Conservation (phyloP, 176 grass and related monocot species). For the Bothriochloa decipiens region DNA sequence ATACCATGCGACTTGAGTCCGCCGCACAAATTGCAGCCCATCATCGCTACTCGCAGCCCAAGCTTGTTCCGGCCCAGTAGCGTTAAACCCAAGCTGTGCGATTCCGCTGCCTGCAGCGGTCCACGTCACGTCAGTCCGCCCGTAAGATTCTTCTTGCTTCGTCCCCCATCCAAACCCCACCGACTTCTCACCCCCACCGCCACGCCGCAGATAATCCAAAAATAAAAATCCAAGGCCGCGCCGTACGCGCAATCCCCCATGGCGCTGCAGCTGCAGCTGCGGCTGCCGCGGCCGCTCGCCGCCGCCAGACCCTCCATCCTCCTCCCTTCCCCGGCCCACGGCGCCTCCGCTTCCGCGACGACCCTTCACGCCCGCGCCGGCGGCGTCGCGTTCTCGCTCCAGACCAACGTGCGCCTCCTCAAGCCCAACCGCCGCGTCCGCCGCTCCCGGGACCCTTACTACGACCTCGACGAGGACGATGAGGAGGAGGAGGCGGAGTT, state of each 20-base stretch:
- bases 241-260: conserved; percentile 44
- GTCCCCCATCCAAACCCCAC: conserved; percentile 48
- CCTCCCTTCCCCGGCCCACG: neutral
- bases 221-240: conserved; percentile 42
- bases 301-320: conserved; percentile 4
- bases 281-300: conserved; percentile 41
- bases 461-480: conserved; percentile 53
- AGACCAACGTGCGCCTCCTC: conserved; percentile 53
- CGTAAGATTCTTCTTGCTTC: conserved; percentile 31
- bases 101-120: conserved; percentile 2
- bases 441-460: conserved; percentile 57
- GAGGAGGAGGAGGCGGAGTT: conserved; percentile 41
- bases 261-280: conserved; percentile 49
- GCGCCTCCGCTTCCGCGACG: neutral
- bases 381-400: conserved; percentile 52
- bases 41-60: neutral
- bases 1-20: too few species aligned
- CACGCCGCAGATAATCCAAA: conserved; percentile 41
- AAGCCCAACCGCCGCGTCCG: conserved; percentile 58
- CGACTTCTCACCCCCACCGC: conserved; percentile 37
- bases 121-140: conserved; percentile 30
- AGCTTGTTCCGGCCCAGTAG: conserved; percentile 14
- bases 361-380: conserved; percentile 19
- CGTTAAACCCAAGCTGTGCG: conserved; percentile 11
- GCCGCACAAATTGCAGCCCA: neutral